Percentiles rank a stretch among this genome's conserved stretches.
Conservation (phyloP, 257 asterid species). For the Solanum clarkiae region DNA sequence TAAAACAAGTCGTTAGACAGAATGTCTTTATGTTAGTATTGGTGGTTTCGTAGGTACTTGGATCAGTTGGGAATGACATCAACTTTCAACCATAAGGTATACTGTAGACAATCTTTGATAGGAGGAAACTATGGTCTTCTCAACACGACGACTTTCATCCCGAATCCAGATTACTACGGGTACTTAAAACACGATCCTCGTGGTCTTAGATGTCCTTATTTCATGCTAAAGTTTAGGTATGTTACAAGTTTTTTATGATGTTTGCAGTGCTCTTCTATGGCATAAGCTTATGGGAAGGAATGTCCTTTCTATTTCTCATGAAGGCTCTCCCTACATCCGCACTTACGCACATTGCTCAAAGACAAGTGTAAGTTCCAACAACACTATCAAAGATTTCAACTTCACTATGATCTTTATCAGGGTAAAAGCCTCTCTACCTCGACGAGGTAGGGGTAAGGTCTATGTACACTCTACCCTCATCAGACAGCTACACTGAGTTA, state of each 20-base stretch:
- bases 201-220: background rate
- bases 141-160: slow-evolving; percentile 51
- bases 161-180: slow-evolving; percentile 92
- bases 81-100: slow-evolving; percentile 60
- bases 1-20: background rate
- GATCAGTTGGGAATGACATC: slow-evolving; percentile 92
- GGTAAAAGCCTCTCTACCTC: background rate
- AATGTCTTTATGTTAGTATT: background rate
- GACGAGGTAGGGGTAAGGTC: background rate
- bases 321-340: slow-evolving; percentile 47
- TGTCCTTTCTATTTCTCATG: slow-evolving; percentile 46
- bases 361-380: slow-evolving; percentile 23
- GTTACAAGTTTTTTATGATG: background rate
- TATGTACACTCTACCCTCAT: background rate
- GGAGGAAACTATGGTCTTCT: slow-evolving; percentile 86
- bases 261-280: slow-evolving; percentile 61
- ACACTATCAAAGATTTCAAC: background rate
- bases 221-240: background rate
- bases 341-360: slow-evolving; percentile 71
- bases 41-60: slow-evolving; percentile 49
- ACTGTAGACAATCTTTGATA: slow-evolving; percentile 70
- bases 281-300: slow-evolving; percentile 65
- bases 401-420: background rate
- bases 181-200: background rate
- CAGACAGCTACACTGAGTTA: no score